Conservation (phyloP, 257 asterid species). For the Lycium barbarum region DNA sequence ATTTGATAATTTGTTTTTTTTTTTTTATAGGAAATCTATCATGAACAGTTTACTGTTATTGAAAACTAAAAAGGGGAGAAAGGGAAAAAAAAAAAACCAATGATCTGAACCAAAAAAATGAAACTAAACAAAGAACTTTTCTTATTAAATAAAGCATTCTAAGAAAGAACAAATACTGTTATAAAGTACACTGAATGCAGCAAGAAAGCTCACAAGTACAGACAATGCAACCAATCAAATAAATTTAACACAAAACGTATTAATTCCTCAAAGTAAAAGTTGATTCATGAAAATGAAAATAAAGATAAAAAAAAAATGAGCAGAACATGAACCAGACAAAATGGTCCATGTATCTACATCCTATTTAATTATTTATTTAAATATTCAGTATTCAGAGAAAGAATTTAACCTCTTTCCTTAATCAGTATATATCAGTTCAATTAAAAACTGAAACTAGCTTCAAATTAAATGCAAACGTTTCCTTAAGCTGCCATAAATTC, state of each 20-base stretch:
- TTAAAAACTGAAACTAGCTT: background rate
- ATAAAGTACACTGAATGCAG: background rate
- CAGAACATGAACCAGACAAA: background rate
- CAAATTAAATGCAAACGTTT: background rate
- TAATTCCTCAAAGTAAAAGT: background rate
- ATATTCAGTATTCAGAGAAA: background rate
- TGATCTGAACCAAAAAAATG: background rate
- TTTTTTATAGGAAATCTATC: background rate
- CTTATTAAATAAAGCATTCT: background rate
- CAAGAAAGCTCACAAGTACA: background rate
- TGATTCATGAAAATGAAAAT: background rate
- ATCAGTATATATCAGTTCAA: background rate
- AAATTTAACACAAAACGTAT: background rate
- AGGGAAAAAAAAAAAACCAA: background rate
- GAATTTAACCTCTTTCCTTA: background rate
- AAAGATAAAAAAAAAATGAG: background rate
- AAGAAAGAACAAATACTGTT: background rate
- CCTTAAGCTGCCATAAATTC: constrained; percentile 16
- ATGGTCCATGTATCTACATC: background rate
- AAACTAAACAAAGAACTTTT: background rate
- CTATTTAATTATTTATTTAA: background rate
- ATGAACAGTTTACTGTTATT: background rate
- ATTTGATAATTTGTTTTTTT: background rate
- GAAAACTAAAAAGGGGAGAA: background rate
- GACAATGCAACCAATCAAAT: background rate